Base-by-base conservation (phyloP, 164 flowering plant species). In the Chimonanthus praecox region DNA sequence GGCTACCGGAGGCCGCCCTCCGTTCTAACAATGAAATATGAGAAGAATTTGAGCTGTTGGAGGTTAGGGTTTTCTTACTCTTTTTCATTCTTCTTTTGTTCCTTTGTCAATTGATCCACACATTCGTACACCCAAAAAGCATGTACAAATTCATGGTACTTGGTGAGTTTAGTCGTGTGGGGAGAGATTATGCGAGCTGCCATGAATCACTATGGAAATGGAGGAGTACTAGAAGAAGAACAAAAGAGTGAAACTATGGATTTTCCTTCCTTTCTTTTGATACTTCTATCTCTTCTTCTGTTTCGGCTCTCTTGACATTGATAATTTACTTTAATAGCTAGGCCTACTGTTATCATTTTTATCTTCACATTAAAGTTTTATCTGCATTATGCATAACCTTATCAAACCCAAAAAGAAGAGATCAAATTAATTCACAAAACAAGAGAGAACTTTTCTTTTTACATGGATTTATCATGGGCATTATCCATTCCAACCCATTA, bases 1-100 rank as follows among this genome's bases (percentile, higher is more conserved):
- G 66, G 67, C 73, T 88, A 85, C 82, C 6, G 83, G 83, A 13
- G 84, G 77, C 77, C 91, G 90, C 47, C 87, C 94, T 71, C 89
- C 92, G 7, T 91, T 72, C 74, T 89, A 45, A 66, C 5, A 44
- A 33, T 16, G 16, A 45, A 44, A 66, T 68, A 11, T 43, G n/a
- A 66, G 49, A 45, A n/a, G 49, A 46, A 66, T 43, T 13, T 66
- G 68, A 6, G 68, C 18, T 66, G 68, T 21, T 13, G 18, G 49
- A 44, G 15, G 11, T 15, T 66, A 7, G 15, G 68, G 68, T 66
- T 66, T 66, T 66, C 68, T 54, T 66, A 45, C 10, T 66, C 49
- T 33, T 33, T 33, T 66, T 66, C 48, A 15, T 66, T 66, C 78
- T 58, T 65, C 58, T 63, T 69, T 51, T 48, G 20, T 64, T 75